Evolutionary conservation across 1,284 basidiomycete species (phyloP).

Genomic region (Cutaneotrichosporon sp.): DNA sequence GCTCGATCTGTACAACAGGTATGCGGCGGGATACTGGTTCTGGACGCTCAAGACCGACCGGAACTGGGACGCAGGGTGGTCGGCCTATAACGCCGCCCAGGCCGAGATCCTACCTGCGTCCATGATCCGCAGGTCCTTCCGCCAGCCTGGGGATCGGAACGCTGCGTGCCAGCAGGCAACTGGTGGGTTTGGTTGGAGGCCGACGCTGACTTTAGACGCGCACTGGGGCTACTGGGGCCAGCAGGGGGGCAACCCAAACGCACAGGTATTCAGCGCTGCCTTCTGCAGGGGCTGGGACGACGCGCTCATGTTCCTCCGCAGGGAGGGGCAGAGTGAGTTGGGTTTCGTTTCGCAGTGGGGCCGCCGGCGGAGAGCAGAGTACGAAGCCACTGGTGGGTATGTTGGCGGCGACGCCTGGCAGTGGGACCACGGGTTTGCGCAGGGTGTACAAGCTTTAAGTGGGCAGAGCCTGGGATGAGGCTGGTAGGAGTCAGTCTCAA

Average conservation of each 20-base stretch:
- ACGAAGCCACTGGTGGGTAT: slow-evolving; percentile 39
- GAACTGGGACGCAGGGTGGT: slow-evolving; percentile 70
- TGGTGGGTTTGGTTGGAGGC: slow-evolving; percentile 42
- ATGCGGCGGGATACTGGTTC: slow-evolving; percentile 74
- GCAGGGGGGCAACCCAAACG: slow-evolving; percentile 55
- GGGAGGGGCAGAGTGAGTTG: slow-evolving; percentile 52
- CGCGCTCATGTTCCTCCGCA: slow-evolving; percentile 55
- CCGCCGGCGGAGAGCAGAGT: slow-evolving; percentile 53
- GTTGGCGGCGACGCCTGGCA: slow-evolving; percentile 57
- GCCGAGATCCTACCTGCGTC: slow-evolving; percentile 59
- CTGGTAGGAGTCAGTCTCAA: too few relatives aligned
- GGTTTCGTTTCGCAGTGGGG: slow-evolving; percentile 62
- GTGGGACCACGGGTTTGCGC: slow-evolving; percentile 60
- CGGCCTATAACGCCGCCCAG: slow-evolving; percentile 63
- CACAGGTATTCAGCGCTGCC: slow-evolving; percentile 63
- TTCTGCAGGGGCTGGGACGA: slow-evolving; percentile 69
- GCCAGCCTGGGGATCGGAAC: slow-evolving; percentile 43
- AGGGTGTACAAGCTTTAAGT: slow-evolving; percentile 49
- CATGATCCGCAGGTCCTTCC: slow-evolving; percentile 44
- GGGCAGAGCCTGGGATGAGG: not conserved
- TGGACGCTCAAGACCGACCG: slow-evolving; percentile 81
- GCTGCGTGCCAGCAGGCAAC: slow-evolving; percentile 48
- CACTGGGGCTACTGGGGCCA: slow-evolving; percentile 60
- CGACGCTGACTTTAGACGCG: slow-evolving; percentile 47
- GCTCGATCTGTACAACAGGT: slow-evolving; percentile 61